These are phyloP conservation scores for Leptographium radiaticola DNA, from an alignment of 2,329 filamentous ascomycete genomes.

Conservation along the genomic window DNA sequence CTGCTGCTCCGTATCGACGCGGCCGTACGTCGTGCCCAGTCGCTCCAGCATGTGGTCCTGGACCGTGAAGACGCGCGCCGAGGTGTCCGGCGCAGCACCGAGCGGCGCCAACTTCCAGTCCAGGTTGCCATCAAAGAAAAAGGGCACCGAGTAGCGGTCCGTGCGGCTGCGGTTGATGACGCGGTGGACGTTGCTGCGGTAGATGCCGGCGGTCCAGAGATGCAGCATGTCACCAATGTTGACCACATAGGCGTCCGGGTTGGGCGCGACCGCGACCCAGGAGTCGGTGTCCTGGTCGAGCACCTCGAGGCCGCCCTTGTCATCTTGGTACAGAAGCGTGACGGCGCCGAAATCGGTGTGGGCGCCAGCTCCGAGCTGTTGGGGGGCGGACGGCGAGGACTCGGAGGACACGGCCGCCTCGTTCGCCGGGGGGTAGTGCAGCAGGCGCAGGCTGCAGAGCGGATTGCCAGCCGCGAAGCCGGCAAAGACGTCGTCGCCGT, in stretches of 20 bases:
- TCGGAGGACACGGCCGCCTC: slow-evolving; percentile 17
- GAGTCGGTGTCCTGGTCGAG: slow-evolving; percentile 26
- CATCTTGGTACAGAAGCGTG: slow-evolving; percentile 40
- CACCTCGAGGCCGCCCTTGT: slow-evolving; percentile 36
- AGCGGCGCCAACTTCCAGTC: slow-evolving; percentile 22
- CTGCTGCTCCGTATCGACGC: neutral
- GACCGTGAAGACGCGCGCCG: slow-evolving; percentile 15
- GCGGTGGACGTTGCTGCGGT: slow-evolving; percentile 39
- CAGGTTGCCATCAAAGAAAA: slow-evolving; percentile 42
- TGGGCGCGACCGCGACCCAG: slow-evolving; percentile 32
- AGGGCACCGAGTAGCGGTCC: slow-evolving; percentile 42
- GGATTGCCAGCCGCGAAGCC: slow-evolving; percentile 28
- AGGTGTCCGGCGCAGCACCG: slow-evolving; percentile 16
- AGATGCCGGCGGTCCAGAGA: slow-evolving; percentile 36
- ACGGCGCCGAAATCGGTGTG: slow-evolving; percentile 44
- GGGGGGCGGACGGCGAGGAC: slow-evolving; percentile 19
- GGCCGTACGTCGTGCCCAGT: slow-evolving; percentile 17
- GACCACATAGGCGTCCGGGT: slow-evolving; percentile 33
- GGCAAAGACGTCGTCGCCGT: slow-evolving; percentile 27
- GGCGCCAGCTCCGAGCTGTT: slow-evolving; percentile 26
- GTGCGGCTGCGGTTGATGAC: slow-evolving; percentile 37
- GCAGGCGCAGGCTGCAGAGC: slow-evolving; percentile 28
- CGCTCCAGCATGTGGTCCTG: slow-evolving; percentile 21
- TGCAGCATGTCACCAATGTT: slow-evolving; percentile 37
- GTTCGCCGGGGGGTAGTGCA: slow-evolving; percentile 33